Evolutionary conservation across 441 rosid species (phyloP), one percentile per base, ranked within the genome.

Genomic region (Populus hybrid): DNA sequence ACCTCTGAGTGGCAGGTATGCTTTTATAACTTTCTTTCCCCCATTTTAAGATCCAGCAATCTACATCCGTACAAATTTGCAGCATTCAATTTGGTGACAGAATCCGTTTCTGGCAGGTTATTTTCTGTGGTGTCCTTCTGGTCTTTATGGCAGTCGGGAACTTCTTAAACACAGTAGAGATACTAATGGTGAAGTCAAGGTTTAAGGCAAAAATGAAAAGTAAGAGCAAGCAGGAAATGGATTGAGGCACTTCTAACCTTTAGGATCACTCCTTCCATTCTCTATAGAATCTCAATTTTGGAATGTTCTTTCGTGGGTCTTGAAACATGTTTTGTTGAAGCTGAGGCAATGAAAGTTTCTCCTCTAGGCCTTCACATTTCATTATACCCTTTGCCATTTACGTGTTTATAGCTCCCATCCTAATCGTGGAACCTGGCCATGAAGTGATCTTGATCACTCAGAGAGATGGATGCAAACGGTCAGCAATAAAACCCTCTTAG

Each of bases 131-230:
- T 74, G 65, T 90, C 69, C 91, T 95, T 61, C 84, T 95, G 88
- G 89, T 95, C 65, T 82, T 94, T 42, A 94, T 95, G 99, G 99
- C 99, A 0, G 85, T 88, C 42, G 99, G 99, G 75, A 95, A 94
- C 88, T 95, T 95, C 83, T 80, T 82, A 71, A 92, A 91, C 86
- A 95, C 99, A 0, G 94, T 94, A 65, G 85, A 92, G 88, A 92
- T 98, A 20, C 89, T 95, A 35, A 86, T 91, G 97, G 83, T 81
- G 12, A 95, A 94, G 86, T 95, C 97, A 33, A 90, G 98, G 89
- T 94, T 95, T 76, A 95, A 95, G 88, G 98, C 98, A 23, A 94
- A 94, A 90, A 95, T 95, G 97, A 95, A 88, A 86, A 88, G 87
- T 42, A 94, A 89, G 92, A 88, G 90, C 94, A 95, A 89, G 88